Evolutionary conservation across 2,329 filamentous ascomycete genomes (phyloP), one percentile per base, ranked within the genome.

Genomic region (Mycosphaerelloides madeirae): DNA sequence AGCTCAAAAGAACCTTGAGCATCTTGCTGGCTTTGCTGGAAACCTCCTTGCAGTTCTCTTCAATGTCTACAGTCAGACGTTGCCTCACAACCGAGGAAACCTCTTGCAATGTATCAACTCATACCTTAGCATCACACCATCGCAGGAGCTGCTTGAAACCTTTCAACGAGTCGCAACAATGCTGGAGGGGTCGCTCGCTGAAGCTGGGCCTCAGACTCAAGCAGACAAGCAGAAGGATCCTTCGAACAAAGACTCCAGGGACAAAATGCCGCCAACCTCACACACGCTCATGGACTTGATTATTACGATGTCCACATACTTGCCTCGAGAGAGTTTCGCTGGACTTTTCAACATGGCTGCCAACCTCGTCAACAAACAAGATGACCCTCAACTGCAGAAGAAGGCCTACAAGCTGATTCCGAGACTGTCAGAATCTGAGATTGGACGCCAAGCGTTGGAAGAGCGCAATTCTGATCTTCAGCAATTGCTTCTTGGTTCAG

Each of bases 321-420:
- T 98, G 6, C 90, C 93, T 1, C 77, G 89, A 31, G 82, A 90
- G 42, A 94, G 87, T 67, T 96, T 95, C 55, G 75, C 78, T 14
- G 78, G 84, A 4, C 78, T 98, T 2, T 97, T 98, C 69, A 83
- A 83, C 56, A 90, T 97, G 62, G 87, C 91, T 1, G 77, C 86
- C 0, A 77, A 87, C 19, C 84, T 96, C 45, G 83, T 97, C 55
- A 82, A 84, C 64, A 87, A 84, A 61, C 77, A 85, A 44, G 78
- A 86, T 29, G 91, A 97, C 62, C 85, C 91, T 8, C 91, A 97
- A 65, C 73, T 98, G 29, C 91, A 97, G 67, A 98, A 98, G 79
- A 98, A 98, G 70, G 91, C 93, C 0, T 98, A 98, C 74, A 97
- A 97, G 73, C 79, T 98, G 40, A 94, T 98, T 39, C 91, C 93